phyloP scores from a whole-genome alignment of 2,329 filamentous ascomycete genomes.

The Dactylellina sp. region DNA sequence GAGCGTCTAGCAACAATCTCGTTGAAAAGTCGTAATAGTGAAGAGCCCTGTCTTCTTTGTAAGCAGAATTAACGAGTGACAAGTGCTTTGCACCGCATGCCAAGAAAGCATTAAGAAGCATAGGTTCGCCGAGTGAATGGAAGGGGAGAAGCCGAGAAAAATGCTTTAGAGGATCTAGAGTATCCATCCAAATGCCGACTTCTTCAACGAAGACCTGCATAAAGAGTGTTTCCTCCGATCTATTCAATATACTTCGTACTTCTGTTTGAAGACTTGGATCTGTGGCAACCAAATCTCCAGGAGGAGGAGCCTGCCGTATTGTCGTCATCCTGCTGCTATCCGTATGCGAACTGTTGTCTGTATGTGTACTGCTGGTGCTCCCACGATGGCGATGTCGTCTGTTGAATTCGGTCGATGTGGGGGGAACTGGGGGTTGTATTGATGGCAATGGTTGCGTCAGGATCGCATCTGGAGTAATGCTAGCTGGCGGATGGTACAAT shows the following conservation, averaged over 20 bases:
- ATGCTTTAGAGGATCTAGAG: conserved; percentile 84
- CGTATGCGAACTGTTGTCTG: conserved; percentile 55
- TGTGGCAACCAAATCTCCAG: conserved; percentile 60
- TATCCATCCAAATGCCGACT: conserved; percentile 94
- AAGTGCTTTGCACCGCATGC: conserved; percentile 89
- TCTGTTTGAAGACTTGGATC: conserved; percentile 64
- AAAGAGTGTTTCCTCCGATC: conserved; percentile 82
- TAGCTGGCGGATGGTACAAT: conserved; percentile 32
- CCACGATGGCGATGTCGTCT: conserved; percentile 57
- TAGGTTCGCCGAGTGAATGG: conserved; percentile 81
- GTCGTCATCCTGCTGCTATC: conserved; percentile 57
- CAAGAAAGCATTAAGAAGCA: conserved; percentile 88
- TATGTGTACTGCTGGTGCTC: conserved; percentile 57
- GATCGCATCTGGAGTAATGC: conserved; percentile 21
- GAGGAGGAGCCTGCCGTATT: conserved; percentile 57
- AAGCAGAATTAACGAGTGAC: conserved; percentile 75
- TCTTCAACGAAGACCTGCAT: conserved; percentile 94
- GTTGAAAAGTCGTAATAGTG: conserved; percentile 90
- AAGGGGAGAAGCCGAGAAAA: conserved; percentile 88
- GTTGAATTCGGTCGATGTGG: conserved; percentile 27
- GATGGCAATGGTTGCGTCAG: conserved; percentile 48
- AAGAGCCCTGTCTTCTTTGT: conserved; percentile 80
- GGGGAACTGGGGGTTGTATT: conserved; percentile 38
- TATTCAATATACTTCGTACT: conserved; percentile 74
- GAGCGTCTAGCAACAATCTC: conserved; percentile 77